These are phyloP conservation scores for Seiridium cupressi DNA, from an alignment of 2,329 filamentous ascomycete species.

Conservation along the genomic window DNA sequence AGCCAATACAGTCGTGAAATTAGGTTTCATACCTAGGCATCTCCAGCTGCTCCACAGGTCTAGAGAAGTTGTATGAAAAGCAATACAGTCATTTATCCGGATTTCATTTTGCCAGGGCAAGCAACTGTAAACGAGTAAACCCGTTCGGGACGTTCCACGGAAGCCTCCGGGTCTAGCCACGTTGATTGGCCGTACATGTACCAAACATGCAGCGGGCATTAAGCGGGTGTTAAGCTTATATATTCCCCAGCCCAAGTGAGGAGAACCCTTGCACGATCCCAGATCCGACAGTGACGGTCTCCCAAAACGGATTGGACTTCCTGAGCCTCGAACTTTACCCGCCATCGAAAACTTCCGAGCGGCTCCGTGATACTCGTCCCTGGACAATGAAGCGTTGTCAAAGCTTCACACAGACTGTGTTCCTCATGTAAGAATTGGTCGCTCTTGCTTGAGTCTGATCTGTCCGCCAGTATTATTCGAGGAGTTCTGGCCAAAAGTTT, in stretches of 20 bases:
- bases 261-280: conserved; percentile 1
- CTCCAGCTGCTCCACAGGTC: too few species aligned
- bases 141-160: not conserved
- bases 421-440: not conserved
- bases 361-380: not conserved
- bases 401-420: not conserved
- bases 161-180: not conserved
- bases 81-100: conserved; percentile 1
- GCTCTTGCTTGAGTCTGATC: too few species aligned
- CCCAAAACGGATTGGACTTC: not conserved
- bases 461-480: too few species aligned
- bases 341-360: not conserved
- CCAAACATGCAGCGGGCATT: not conserved
- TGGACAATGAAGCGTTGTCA: not conserved
- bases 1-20: not conserved
- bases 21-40: not conserved
- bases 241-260: conserved; percentile 4
- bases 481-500: too few species aligned
- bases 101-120: not conserved
- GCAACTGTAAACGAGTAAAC: not conserved
- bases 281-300: not conserved
- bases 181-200: not conserved
- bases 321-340: conserved; percentile 2
- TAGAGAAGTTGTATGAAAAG: not conserved
- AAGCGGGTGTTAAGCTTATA: not conserved